Base-by-base conservation (phyloP, 1,284 basidiomycete species). In the Malassezia yamatoensis region DNA sequence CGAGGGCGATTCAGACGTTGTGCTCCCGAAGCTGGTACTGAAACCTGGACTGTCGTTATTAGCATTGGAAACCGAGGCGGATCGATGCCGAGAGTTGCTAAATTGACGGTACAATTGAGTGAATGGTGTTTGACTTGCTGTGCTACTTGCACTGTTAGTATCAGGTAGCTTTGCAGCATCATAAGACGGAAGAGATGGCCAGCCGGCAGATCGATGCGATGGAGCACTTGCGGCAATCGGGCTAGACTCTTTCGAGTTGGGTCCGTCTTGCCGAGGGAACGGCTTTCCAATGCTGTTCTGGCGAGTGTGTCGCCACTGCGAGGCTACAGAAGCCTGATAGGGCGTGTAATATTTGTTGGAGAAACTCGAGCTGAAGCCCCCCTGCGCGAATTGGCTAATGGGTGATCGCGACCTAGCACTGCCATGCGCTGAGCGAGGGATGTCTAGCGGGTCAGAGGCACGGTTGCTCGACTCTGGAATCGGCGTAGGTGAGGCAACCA, bases 401-500 rank as follows among this genome's bases (percentile, higher is more conserved):
- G 45, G 45, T 8, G 45, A 47, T 1, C 29, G 45, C 24, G 45
- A 24, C 12, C 32, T 2, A 11, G 47, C 35, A 24, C 15, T 9
- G 16, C 20, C 29, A 15, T 11, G 29, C 15, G 45, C 34, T 36
- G 21, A 13, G 5, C 13, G 13, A 1, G 43, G 43, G 24, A 45
- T 47, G 45, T 49, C 47, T 15, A 49, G n/a, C 11, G 47, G 21
- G 16, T 49, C 47, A 10, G 20, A 16, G 2, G 11, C 2, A 32
- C 37, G 37, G 36, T n/a, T 1, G 5, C 49, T 38, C 18, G 37
- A 34, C 37, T 50, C 49, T 7, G 49, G 49, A 16, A 50, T 50
- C 3, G 49, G 49, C 8, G 37, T 40, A 11, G 49, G 49, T 33
- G 37, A 18, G 12, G 49, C 49, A 15, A 41, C 47, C 47, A 49